Base-by-base conservation (phyloP, 169 alveolate genomes). In the Plasmodium malariae region DNA sequence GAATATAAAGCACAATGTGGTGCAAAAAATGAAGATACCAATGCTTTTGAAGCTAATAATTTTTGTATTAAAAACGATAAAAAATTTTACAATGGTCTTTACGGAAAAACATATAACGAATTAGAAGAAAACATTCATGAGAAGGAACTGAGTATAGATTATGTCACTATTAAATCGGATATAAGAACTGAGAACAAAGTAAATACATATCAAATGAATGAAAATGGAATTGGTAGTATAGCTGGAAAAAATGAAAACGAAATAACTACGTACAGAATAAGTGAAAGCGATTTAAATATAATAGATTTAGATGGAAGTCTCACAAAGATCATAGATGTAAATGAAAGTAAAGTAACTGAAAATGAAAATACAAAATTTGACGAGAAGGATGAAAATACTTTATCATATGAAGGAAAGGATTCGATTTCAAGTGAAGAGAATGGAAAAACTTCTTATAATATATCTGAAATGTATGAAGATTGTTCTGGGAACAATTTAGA, bases 401-500 rank as follows among this genome's bases (percentile, higher is more conserved):
- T 21, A 54, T 65, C 21, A 17, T 11, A 51, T 28, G 32, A 59
- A 0, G 40, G 21, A 24, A 68, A 57, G 28, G 76, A 57, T 5
- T 43, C 21, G 28, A 30, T 70, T 12, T 68, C 63, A 34, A 32
- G 30, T 40, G 78, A 86, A 69, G 78, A 28, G 40, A 67, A 37
- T 1, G 85, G 67, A 14, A 67, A 51, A 57, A 67, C 37, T 55
- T 11, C 69, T 37, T 17, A 51, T 59, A 54, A 11, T 19, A 34
- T 67, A 34, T 62, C 68, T 37, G 68, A 83, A 68, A 48, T 28
- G 17, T 83, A 51, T 43, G 69, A 65, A 17, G 62, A 62, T 24
- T 70, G 14, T 21, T 43, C 45, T 21, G 92, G 17, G 3, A 60
- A 86, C 28, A 68, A 71, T 43, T 72, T 86, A 86, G 87, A 86